These are phyloP conservation scores for Tilletia indica DNA, from an alignment of 1,284 basidiomycete species.

Conservation along the genomic window DNA sequence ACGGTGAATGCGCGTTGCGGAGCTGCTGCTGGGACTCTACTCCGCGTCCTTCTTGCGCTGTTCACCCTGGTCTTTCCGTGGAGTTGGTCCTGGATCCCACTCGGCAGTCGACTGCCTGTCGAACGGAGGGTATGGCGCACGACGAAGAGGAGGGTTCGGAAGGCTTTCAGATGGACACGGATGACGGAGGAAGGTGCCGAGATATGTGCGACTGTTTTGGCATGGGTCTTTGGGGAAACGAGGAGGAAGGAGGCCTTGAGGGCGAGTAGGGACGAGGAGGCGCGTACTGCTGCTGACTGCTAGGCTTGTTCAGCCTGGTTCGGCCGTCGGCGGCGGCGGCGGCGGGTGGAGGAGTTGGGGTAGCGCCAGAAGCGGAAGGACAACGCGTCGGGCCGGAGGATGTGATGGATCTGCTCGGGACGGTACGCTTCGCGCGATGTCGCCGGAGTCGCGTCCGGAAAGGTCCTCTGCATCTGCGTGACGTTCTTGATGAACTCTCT, in stretches of 20 bases:
- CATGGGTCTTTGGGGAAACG: conserved; percentile 49
- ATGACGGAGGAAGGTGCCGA: conserved; percentile 23
- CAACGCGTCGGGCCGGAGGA: no score
- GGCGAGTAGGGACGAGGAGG: conserved; percentile 11
- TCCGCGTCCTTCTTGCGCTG: neutral
- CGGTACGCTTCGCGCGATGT: neutral
- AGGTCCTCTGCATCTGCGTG: no score
- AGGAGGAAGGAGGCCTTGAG: conserved; percentile 21
- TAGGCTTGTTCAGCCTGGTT: no score
- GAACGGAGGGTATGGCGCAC: neutral
- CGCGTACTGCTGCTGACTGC: no score
- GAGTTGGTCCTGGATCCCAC: neutral
- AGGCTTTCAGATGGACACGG: no score
- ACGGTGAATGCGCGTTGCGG: conserved; percentile 20
- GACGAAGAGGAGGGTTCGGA: neutral
- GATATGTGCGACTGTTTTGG: conserved; percentile 44
- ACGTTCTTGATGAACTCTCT: no score
- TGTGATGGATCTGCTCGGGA: neutral
- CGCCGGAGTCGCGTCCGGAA: neutral
- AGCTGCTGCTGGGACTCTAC: neutral
- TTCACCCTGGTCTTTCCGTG: neutral
- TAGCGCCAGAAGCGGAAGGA: neutral
- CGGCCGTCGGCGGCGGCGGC: no score
- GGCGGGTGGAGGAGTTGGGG: neutral
- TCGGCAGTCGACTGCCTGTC: conserved; percentile 19